These are phyloP conservation scores for Cinnamomum chago DNA, from an alignment of 164 flowering plant genomes.

Conservation along the genomic window DNA sequence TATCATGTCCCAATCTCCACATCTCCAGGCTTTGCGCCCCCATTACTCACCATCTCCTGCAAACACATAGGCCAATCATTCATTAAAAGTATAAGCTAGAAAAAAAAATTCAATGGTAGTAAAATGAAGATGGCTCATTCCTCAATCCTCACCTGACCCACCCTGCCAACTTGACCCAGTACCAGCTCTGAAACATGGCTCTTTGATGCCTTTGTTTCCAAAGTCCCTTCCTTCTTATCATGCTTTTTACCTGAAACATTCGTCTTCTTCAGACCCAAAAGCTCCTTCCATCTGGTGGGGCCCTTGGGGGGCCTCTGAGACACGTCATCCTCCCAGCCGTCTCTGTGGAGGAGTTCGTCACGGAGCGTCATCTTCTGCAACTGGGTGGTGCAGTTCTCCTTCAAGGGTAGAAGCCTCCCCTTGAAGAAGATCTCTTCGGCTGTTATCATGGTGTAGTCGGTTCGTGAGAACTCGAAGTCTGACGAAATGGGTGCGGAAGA, in stretches of 20 bases:
- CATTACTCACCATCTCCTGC: not conserved
- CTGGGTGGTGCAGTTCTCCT: slow-evolving; percentile 30
- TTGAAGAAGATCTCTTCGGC: slow-evolving; percentile 75
- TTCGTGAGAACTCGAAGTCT: slow-evolving; percentile 65
- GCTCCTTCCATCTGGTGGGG: slow-evolving; percentile 50
- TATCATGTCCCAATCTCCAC: not conserved
- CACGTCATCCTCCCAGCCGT: slow-evolving; percentile 24
- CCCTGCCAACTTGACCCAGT: not conserved
- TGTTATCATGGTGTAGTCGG: slow-evolving; percentile 40
- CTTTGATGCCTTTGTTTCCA: slow-evolving; percentile 19
- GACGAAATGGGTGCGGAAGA: slow-evolving; percentile 57
- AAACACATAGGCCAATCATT: not conserved
- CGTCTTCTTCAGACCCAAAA: slow-evolving; percentile 44
- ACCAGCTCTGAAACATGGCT: not conserved
- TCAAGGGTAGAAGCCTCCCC: slow-evolving; percentile 61
- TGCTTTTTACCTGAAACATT: slow-evolving; percentile 26
- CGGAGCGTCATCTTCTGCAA: slow-evolving; percentile 43
- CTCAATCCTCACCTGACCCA: not conserved
- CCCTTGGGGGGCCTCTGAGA: slow-evolving; percentile 35
- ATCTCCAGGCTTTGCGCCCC: not conserved
- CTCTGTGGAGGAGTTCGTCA: slow-evolving; percentile 55
- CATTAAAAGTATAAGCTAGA: not conserved
- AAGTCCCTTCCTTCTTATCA: slow-evolving; percentile 20
- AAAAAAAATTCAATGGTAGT: not conserved
- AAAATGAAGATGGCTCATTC: too few relatives aligned